Evolutionary conservation across 257 asterid genomes (phyloP), one percentile per base, ranked within the genome.

Genomic region (Linaria vulgaris): DNA sequence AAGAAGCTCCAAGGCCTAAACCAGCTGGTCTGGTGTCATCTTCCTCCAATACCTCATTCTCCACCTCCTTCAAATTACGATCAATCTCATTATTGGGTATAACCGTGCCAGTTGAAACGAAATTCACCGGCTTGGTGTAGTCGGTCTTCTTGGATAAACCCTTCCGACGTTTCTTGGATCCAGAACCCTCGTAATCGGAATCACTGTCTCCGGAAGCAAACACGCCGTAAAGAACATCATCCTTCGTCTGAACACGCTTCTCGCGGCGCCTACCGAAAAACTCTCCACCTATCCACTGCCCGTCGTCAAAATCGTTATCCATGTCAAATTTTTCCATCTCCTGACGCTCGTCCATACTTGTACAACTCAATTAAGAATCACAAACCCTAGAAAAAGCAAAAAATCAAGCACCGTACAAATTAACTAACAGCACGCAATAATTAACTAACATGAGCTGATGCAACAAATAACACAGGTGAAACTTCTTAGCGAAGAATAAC

Each of bases 231-330:
- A 91, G 78, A n/a, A 70, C 51, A 51, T 91, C 92, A 1, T 91
- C 96, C 49, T 83, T 84, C 14, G 92, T 88, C 79, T 86, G 96
- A 3, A 65, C 12, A n/a, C 71, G 81, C 47, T 83, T 88, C 57
- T 81, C 78, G 56, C 76, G 79, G 24, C 86, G 84, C 64, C 66
- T 86, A 13, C 83, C 82, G 43, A 78, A 82, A 61, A 77, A 90
- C 22, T 90, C 96, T 6, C 83, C 88, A 17, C 80, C 87, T 39
- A 83, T 79, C 90, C 87, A 88, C 80, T 85, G 86, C 22, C 77
- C 86, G 55, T 80, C 95, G 39, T 90, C 96, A 17, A 70, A 90
- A 70, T 90, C 97, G 14, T 90, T 90, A 31, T 88, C 96, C 91
- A 85, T 77, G 13, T 84, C 82, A 55, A 90, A 90, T 69, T 68